A percentile compares a stretch with the other conserved stretches of the same genome.
Evolutionary conservation across 106 monocot species (phyloP).

Genomic region (Dendrobium officinale): DNA sequence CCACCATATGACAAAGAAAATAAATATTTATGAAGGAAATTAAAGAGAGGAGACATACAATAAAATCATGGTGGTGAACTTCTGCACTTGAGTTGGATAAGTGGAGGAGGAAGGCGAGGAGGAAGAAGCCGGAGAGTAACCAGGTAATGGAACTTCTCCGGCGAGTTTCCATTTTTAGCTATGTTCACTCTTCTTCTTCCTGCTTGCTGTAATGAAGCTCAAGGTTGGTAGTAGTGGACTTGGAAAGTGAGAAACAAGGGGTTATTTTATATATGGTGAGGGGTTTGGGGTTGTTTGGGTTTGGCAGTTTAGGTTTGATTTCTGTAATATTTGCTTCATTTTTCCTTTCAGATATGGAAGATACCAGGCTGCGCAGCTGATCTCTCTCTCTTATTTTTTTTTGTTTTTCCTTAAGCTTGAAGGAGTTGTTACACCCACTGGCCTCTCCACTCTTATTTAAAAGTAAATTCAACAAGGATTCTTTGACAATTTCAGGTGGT

Average conservation of each 20-base stretch:
- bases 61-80: slow-evolving; percentile 20
- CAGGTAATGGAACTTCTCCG: not conserved
- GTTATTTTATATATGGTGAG: not conserved
- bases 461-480: not conserved
- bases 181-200: not conserved
- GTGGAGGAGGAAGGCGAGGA: slow-evolving; percentile 5
- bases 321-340: not conserved
- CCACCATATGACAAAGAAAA: not conserved
- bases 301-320: slow-evolving; percentile 35
- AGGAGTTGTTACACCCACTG: slow-evolving; percentile 23
- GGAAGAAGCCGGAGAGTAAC: not conserved
- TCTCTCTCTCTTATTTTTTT: not conserved
- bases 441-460: slow-evolving; percentile 1
- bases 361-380: not conserved
- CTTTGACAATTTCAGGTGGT: not conserved
- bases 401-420: no score
- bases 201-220: not conserved
- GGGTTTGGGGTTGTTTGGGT: slow-evolving; percentile 12
- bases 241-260: not conserved
- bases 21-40: not conserved
- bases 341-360: not conserved
- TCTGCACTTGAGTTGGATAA: slow-evolving; percentile 10
- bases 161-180: not conserved
- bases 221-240: not conserved
- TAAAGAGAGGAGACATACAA: slow-evolving; percentile 1